Percentiles rank a stretch among this genome's conserved stretches.
These are phyloP conservation scores for Pilatotrama ljubarskyi DNA, from an alignment of 768 basidiomycete genomes.

Conservation along the genomic window DNA sequence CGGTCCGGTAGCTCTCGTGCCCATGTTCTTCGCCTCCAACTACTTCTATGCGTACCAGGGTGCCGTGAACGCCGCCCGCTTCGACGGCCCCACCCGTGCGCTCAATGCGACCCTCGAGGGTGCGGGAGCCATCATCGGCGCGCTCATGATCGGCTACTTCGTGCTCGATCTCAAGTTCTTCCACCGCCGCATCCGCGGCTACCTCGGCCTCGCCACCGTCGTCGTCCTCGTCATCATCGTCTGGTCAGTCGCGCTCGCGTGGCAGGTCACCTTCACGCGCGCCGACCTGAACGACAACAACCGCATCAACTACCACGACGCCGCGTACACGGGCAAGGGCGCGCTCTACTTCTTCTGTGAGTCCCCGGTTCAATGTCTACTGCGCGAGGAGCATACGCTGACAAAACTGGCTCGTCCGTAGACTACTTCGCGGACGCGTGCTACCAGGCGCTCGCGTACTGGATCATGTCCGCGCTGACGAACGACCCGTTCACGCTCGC, in stretches of 20 bases:
- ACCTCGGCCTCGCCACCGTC: conserved; percentile 39
- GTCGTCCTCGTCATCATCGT: conserved; percentile 33
- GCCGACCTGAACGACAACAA: conserved; percentile 13
- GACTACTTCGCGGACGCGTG: conserved; percentile 41
- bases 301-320: conserved; percentile 36
- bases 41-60: conserved; percentile 50
- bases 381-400: too few relatives aligned
- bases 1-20: conserved; percentile 31
- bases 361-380: too few relatives aligned
- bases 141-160: conserved; percentile 42
- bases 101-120: conserved; percentile 40
- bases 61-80: conserved; percentile 39
- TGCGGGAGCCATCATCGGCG: conserved; percentile 44
- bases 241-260: conserved; percentile 41
- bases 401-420: conserved; percentile 15
- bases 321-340: conserved; percentile 36
- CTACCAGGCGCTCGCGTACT: conserved; percentile 41
- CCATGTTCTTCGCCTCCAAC: conserved; percentile 48
- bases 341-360: conserved; percentile 43
- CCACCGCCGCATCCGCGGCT: conserved; percentile 39
- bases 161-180: conserved; percentile 39
- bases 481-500: conserved; percentile 48
- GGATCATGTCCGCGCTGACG: conserved; percentile 44
- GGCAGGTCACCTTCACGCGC: conserved; percentile 43
- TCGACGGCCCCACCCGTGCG: conserved; percentile 48